Evolutionary conservation across 805 yeast species (phyloP).

Genomic region (Yarrowia sp.): DNA sequence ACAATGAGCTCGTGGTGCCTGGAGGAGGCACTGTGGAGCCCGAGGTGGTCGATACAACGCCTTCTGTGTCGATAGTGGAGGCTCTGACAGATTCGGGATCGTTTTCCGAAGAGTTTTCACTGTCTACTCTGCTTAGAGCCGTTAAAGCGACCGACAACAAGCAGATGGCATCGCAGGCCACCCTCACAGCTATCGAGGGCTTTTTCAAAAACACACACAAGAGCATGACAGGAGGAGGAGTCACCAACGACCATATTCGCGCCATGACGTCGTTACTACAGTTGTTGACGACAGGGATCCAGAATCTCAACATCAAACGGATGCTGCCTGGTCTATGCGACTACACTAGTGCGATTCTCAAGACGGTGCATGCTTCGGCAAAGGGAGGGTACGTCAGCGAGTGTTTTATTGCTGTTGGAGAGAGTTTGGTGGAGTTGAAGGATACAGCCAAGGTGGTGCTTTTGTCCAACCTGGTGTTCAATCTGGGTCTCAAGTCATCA

Average conservation of each 20-base stretch:
- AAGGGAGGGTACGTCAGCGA: neutral
- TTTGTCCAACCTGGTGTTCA: slow-evolving; percentile 9
- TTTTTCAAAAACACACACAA: slow-evolving; percentile 7
- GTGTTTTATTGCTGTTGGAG: slow-evolving; percentile 3
- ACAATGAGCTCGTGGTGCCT: neutral
- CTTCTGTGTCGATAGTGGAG: neutral
- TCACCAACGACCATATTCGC: slow-evolving; percentile 1
- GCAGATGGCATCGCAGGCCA: neutral
- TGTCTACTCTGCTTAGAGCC: neutral
- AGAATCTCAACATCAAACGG: slow-evolving; percentile 1
- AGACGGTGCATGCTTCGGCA: neutral
- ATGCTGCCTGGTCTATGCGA: neutral
- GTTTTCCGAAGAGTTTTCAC: slow-evolving; percentile 6
- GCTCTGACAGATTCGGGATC: neutral
- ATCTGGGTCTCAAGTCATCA: neutral
- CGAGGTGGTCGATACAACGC: neutral
- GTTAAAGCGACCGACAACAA: neutral
- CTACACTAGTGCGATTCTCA: neutral
- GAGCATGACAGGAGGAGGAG: neutral
- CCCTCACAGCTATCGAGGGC: neutral
- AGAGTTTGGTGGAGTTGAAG: neutral
- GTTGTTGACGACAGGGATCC: neutral
- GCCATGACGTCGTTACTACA: slow-evolving; percentile 9
- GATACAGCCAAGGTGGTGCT: neutral
- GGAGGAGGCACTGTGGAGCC: neutral